Evolutionary conservation across 2,329 filamentous ascomycete genomes (phyloP).

Genomic region (Exophiala viscosa): DNA sequence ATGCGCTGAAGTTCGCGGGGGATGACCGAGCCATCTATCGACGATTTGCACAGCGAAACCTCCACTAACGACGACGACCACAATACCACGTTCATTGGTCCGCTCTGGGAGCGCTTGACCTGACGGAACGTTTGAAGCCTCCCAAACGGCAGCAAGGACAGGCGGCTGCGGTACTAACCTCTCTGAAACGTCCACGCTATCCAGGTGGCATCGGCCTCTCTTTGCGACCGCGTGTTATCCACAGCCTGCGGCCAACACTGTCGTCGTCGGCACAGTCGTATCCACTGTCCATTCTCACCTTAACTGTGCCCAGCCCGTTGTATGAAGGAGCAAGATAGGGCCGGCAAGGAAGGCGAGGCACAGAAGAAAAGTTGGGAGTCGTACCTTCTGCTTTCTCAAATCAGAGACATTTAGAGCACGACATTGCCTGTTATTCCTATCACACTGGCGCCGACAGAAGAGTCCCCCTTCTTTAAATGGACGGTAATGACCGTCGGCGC

Average conservation of each 20-base stretch:
- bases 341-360: conserved; percentile 16
- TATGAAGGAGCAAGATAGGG: conserved; percentile 12
- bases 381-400: conserved; percentile 1
- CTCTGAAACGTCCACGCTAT: background rate
- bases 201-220: background rate
- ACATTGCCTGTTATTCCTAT: conserved; percentile 2
- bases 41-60: conserved; percentile 6
- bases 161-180: no score
- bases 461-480: conserved; percentile 55
- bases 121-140: no score
- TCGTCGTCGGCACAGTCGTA: background rate
- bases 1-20: conserved; percentile 5
- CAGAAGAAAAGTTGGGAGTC: conserved; percentile 10
- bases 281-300: background rate
- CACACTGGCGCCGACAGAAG: conserved; percentile 24
- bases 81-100: background rate
- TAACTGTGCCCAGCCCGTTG: conserved; percentile 1
- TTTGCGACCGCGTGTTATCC: background rate
- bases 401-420: background rate
- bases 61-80: background rate
- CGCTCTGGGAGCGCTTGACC: background rate
- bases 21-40: conserved; percentile 1
- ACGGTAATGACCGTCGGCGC: conserved; percentile 68
- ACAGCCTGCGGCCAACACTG: background rate
- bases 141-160: no score